Evolutionary conservation across 2,329 filamentous ascomycete genomes (phyloP), one percentile per base, ranked within the genome.

Genomic region (Aspergillus udagawae): DNA sequence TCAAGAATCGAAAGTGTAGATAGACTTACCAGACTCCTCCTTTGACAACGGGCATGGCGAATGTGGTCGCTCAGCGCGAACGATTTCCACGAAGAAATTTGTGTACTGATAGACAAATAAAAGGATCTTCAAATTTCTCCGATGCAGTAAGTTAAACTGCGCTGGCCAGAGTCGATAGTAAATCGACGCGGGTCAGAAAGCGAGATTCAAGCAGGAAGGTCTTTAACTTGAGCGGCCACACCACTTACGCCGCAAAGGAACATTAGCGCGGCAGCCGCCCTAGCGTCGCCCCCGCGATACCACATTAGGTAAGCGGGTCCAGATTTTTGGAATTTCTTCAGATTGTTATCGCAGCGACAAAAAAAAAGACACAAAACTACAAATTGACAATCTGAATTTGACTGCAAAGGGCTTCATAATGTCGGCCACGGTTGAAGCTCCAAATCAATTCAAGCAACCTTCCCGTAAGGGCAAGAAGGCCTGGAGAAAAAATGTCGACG

Each of bases 381-480:
- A 57, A 63, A 20, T 60, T 55, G 60, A 63, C 56, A 59, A 49
- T 57, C 42, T 49, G n/a, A 25, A 35, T 51, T n/a, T 42, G 44
- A 45, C 17, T 47, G 45, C n/a, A 23, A 53, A 49, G 44, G 42
- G 42, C 27, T 38, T 52, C 54, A 65, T 52, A 45, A 76, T 76
- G 74, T 70, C 74, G 51, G 58, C 66, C n/a, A 60, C 63, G 28
- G 58, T 71, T 28, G 65, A 70, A 51, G 88, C 90, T 20, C 92
- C 92, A 10, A 86, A 87, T 61, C 91, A 95, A 65, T 86, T 88
- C 77, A 92, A 85, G 62, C 94, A 99, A 75, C 86, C 92, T 27
- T 97, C 93, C 4, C 84, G 94, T 72, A 99, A 99, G 75, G 94
- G 95, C 67, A 97, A 97, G 78, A 97, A 96, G 79, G 93, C 94